Conservation (phyloP, 306 rosid genomes). For the Fragaria nilgerrensis region DNA sequence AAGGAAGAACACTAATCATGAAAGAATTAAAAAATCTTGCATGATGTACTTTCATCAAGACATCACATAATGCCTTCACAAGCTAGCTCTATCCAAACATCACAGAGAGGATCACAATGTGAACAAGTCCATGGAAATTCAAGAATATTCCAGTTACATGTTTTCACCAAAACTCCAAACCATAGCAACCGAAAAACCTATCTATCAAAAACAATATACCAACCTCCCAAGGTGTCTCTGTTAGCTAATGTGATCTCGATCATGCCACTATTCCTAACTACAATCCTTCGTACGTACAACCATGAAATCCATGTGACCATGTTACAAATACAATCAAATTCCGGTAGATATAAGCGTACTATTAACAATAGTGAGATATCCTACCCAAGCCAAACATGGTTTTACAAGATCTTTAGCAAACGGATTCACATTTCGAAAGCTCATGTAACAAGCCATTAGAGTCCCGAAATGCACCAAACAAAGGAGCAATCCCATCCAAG, state of each 20-base stretch:
- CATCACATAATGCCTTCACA: background rate
- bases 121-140: background rate
- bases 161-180: background rate
- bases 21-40: background rate
- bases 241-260: background rate
- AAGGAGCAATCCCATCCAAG: slow-evolving; percentile 35
- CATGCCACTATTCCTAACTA: background rate
- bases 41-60: background rate
- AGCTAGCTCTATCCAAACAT: background rate
- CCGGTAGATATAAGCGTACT: slow-evolving; percentile 30
- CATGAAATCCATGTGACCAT: background rate
- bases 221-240: background rate
- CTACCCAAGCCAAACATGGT: slow-evolving; percentile 45
- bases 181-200: background rate
- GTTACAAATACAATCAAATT: background rate
- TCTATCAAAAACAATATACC: background rate
- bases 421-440: slow-evolving; percentile 48
- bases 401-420: slow-evolving; percentile 55
- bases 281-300: background rate
- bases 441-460: slow-evolving; percentile 36
- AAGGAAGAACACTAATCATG: too few species aligned
- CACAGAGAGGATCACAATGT: background rate
- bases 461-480: slow-evolving; percentile 40
- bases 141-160: background rate
- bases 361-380: slow-evolving; percentile 39